Evolutionary conservation across 2,329 filamentous ascomycete genomes (phyloP).

Genomic region (Sporothrix inflata): DNA sequence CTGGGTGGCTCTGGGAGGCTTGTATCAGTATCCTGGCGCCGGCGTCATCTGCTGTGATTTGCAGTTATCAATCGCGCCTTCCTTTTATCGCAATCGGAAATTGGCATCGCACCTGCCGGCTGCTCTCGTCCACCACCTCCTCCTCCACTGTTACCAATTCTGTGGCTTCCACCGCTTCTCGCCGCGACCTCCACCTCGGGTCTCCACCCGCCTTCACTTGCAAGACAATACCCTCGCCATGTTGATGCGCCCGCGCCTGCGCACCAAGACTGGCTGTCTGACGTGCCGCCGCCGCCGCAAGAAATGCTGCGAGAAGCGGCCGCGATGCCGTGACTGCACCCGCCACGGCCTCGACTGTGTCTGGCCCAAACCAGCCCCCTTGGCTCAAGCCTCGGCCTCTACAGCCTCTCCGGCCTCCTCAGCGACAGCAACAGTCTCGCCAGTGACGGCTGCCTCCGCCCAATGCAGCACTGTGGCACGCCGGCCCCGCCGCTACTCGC

Average conservation of each 20-base stretch:
- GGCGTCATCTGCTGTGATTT: not conserved
- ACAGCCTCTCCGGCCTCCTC: not conserved
- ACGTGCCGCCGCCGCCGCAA: constrained; percentile 3
- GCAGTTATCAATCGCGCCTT: not conserved
- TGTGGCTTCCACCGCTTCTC: no score
- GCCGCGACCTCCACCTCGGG: no score
- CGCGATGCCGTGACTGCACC: not conserved
- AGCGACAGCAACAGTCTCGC: not conserved
- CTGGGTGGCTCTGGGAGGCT: not conserved
- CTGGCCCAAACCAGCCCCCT: not conserved
- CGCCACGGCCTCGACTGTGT: not conserved
- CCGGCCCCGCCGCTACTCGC: not conserved
- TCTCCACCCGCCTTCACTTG: no score
- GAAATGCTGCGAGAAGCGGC: constrained; percentile 7
- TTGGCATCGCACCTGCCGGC: not conserved
- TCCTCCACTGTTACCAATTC: not conserved
- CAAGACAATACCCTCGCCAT: not conserved
- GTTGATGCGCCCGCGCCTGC: not conserved
- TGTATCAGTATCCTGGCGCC: not conserved
- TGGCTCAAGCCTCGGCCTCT: not conserved
- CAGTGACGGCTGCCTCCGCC: not conserved
- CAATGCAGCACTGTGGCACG: not conserved
- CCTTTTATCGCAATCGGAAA: not conserved
- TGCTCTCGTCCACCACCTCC: not conserved
- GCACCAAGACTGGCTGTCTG: constrained; percentile 3